Evolutionary conservation across 352 stramenopile genomes (phyloP).

Genomic region (Pythium phragmitis): DNA sequence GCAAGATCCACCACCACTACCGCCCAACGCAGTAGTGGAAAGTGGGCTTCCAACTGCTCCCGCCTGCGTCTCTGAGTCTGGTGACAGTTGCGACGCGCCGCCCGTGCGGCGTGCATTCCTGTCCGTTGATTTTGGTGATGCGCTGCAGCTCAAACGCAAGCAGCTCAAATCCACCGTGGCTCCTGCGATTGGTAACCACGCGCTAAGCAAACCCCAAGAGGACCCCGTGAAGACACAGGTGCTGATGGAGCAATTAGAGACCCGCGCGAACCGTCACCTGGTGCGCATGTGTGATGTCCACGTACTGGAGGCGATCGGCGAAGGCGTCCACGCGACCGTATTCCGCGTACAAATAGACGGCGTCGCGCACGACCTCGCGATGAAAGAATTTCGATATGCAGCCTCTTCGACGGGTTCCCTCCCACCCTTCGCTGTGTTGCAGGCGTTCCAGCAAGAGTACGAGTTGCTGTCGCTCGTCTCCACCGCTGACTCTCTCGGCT

Average conservation of each 20-base stretch:
- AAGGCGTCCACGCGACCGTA: slow-evolving; percentile 26
- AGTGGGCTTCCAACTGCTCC: no score
- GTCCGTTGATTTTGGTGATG: slow-evolving; percentile 18
- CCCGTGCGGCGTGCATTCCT: slow-evolving; percentile 7
- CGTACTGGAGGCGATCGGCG: slow-evolving; percentile 7
- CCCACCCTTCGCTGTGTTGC: slow-evolving; percentile 20
- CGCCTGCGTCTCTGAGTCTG: no score
- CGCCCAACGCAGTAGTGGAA: neutral
- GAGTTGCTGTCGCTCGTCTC: slow-evolving; percentile 16
- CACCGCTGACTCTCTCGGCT: neutral
- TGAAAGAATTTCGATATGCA: slow-evolving; percentile 30
- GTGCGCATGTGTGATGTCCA: slow-evolving; percentile 2
- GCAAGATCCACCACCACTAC: neutral
- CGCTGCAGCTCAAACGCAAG: slow-evolving; percentile 24
- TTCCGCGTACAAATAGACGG: slow-evolving; percentile 9
- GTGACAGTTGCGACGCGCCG: neutral
- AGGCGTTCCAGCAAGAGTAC: slow-evolving; percentile 21
- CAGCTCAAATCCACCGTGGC: slow-evolving; percentile 23
- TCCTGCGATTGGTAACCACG: slow-evolving; percentile 4
- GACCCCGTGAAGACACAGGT: slow-evolving; percentile 1
- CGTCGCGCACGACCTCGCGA: slow-evolving; percentile 8
- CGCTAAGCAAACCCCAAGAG: neutral
- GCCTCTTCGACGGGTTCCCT: neutral
- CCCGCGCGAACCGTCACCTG: neutral
- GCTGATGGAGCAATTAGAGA: slow-evolving; percentile 7